Conservation (phyloP, 2,329 filamentous ascomycete species). For the Moelleriella libera region DNA sequence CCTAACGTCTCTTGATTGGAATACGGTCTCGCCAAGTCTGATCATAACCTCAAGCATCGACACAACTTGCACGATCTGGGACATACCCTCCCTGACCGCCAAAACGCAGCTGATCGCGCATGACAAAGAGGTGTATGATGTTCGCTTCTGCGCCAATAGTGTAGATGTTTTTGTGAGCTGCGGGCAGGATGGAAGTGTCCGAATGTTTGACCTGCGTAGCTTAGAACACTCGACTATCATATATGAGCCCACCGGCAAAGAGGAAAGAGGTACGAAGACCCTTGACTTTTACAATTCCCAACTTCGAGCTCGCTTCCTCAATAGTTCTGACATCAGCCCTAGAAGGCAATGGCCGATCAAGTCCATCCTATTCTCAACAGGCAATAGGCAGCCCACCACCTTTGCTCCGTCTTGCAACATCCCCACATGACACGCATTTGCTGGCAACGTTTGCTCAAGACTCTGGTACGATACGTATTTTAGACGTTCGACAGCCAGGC, state of each 20-base stretch:
- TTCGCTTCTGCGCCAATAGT: slow-evolving; percentile 93
- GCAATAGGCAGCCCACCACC: slow-evolving; percentile 67
- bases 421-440: slow-evolving; percentile 87
- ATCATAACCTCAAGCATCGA: slow-evolving; percentile 99
- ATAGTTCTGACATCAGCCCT: slow-evolving; percentile 14
- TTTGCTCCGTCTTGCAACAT: slow-evolving; percentile 70
- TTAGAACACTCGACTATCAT: slow-evolving; percentile 98
- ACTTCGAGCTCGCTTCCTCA: background rate
- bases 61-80: slow-evolving; percentile 98
- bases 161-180: slow-evolving; percentile 99
- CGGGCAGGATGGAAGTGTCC: slow-evolving; percentile 90
- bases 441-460: slow-evolving; percentile 96
- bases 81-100: slow-evolving; percentile 91
- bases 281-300: background rate
- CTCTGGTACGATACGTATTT: slow-evolving; percentile 80
- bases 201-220: slow-evolving; percentile 96
- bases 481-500: slow-evolving; percentile 91
- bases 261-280: slow-evolving; percentile 45
- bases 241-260: slow-evolving; percentile 89
- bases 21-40: slow-evolving; percentile 86
- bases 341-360: slow-evolving; percentile 45
- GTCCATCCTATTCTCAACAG: slow-evolving; percentile 63
- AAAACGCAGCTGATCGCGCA: slow-evolving; percentile 98
- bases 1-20: slow-evolving; percentile 94
- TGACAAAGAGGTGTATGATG: slow-evolving; percentile 97